Evolutionary conservation across 371 early-diverging fungal genomes (phyloP).

Genomic region (Mortierella sp.): DNA sequence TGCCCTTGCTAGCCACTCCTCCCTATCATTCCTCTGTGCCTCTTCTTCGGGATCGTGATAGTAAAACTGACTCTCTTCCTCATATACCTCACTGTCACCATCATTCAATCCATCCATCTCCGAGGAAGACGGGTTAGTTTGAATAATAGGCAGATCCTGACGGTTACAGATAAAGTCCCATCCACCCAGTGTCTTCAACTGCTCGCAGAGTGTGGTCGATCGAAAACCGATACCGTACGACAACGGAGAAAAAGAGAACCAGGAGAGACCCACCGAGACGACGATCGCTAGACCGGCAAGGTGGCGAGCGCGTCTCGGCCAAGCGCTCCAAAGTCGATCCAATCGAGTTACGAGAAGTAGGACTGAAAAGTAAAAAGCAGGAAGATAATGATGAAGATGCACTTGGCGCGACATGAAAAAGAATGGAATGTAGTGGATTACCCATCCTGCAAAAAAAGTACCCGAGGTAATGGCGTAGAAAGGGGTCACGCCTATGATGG

Average conservation of each 20-base stretch:
- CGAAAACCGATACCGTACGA: constrained; percentile 74
- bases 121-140: constrained; percentile 7
- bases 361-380: constrained; percentile 88
- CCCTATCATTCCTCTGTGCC: neutral
- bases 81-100: constrained; percentile 14
- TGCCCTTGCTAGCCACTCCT: neutral
- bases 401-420: constrained; percentile 92
- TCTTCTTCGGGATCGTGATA: neutral
- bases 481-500: constrained; percentile 19
- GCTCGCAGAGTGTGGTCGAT: constrained; percentile 19
- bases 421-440: constrained; percentile 94
- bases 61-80: constrained; percentile 21
- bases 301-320: constrained; percentile 23
- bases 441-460: constrained; percentile 87
- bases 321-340: constrained; percentile 57
- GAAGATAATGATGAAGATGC: constrained; percentile 97
- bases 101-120: neutral
- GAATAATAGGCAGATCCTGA: constrained; percentile 15
- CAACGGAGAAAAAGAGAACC: constrained; percentile 77
- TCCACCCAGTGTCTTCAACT: constrained; percentile 17
- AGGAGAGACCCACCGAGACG: constrained; percentile 58
- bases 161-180: constrained; percentile 40
- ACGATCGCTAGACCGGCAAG: constrained; percentile 48
- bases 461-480: constrained; percentile 74
- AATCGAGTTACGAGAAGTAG: constrained; percentile 75